Percentiles rank a stretch among this genome's conserved stretches.
phyloP scores from a whole-genome alignment of 768 basidiomycete species.

The Obba rivulosa region DNA sequence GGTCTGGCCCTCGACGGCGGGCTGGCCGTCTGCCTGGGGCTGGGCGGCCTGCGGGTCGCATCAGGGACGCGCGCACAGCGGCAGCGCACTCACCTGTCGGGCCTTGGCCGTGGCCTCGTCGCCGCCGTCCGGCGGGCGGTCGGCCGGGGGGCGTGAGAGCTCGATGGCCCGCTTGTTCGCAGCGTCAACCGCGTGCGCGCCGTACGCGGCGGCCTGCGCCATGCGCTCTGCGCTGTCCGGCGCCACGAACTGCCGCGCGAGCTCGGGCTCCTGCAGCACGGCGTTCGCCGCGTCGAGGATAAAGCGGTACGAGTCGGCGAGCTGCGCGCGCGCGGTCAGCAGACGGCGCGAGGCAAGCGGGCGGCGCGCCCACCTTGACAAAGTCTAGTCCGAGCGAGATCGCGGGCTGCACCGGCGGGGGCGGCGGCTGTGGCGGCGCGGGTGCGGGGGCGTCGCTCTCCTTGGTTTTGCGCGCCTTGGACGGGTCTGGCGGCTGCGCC shows the following conservation, averaged over 20 bases:
- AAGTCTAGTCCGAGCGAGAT: slow-evolving; percentile 34
- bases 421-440: slow-evolving; percentile 26
- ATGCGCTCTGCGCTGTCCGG: slow-evolving; percentile 38
- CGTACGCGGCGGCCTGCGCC: slow-evolving; percentile 37
- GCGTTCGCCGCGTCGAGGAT: slow-evolving; percentile 36
- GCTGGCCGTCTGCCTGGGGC: slow-evolving; percentile 36
- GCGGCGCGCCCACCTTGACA: slow-evolving; percentile 29
- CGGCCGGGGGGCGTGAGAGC: slow-evolving; percentile 13
- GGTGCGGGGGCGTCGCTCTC: slow-evolving; percentile 8
- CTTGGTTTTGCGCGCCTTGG: slow-evolving; percentile 11
- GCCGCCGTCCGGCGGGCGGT: slow-evolving; percentile 19
- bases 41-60: background rate
- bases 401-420: slow-evolving; percentile 15
- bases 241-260: slow-evolving; percentile 20
- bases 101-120: slow-evolving; percentile 17
- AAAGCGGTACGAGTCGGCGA: slow-evolving; percentile 39
- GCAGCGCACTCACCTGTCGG: slow-evolving; percentile 19
- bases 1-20: slow-evolving; percentile 55
- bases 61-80: background rate
- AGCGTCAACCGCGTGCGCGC: slow-evolving; percentile 41
- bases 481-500: slow-evolving; percentile 9
- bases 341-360: background rate
- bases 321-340: slow-evolving; percentile 21
- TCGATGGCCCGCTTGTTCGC: slow-evolving; percentile 14
- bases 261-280: slow-evolving; percentile 18